These are phyloP conservation scores for Globisporangium barbulae DNA, from an alignment of 352 stramenopile genomes.

Conservation along the genomic window DNA sequence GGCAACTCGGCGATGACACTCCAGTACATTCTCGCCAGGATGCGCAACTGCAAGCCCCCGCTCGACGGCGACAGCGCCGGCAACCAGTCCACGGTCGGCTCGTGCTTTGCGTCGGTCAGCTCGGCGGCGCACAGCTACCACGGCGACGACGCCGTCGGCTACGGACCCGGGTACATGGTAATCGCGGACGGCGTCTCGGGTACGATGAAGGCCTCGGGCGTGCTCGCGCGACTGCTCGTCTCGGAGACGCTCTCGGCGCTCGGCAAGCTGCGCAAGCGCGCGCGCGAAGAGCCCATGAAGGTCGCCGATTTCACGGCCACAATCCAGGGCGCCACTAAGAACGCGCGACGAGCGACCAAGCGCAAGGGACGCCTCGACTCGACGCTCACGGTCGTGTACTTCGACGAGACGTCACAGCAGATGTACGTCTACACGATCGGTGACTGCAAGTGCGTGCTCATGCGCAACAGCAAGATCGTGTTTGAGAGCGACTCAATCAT, in stretches of 20 bases:
- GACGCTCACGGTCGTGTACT: slow-evolving; percentile 79
- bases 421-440: slow-evolving; percentile 87
- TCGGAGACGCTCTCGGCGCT: slow-evolving; percentile 69
- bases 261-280: slow-evolving; percentile 65
- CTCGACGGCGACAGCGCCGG: slow-evolving; percentile 25
- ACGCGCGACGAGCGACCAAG: slow-evolving; percentile 62
- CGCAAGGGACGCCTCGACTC: slow-evolving; percentile 82
- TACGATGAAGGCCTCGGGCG: slow-evolving; percentile 80
- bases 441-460: slow-evolving; percentile 85
- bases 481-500: slow-evolving; percentile 89
- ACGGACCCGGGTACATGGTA: slow-evolving; percentile 82
- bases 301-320: slow-evolving; percentile 55
- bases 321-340: slow-evolving; percentile 72
- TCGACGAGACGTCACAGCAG: slow-evolving; percentile 59
- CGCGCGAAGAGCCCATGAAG: slow-evolving; percentile 50
- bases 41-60: slow-evolving; percentile 66
- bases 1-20: slow-evolving; percentile 12
- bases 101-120: slow-evolving; percentile 73
- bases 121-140: slow-evolving; percentile 80
- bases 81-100: slow-evolving; percentile 2
- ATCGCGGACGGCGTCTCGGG: slow-evolving; percentile 83
- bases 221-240: slow-evolving; percentile 76
- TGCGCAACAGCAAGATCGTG: slow-evolving; percentile 58
- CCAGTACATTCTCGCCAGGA: slow-evolving; percentile 70
- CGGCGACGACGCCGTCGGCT: slow-evolving; percentile 84